Evolutionary conservation across 345 rosid species (phyloP).

Genomic region (sweet orange (Citrus sinensis)): DVS_A1.0 CM039162.1:29489001-29489500

Average conservation of each 20-base stretch:
- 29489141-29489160: no score
- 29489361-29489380: constrained; percentile 87
- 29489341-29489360: constrained; percentile 60
- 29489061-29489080: neutral
- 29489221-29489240: neutral
- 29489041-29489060: neutral
- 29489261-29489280: neutral
- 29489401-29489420: constrained; percentile 58
- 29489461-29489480: neutral
- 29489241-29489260: no score
- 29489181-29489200: no score
- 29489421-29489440: neutral
- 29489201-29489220: neutral
- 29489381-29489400: constrained; percentile 88
- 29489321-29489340: constrained; percentile 91
- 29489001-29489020: neutral
- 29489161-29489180: no score
- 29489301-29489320: constrained; percentile 87
- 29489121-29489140: no score
- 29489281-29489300: constrained; percentile 93
- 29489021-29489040: neutral
- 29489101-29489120: no score
- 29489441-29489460: accelerated
- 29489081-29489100: no score
- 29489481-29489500: constrained; percentile 75